phyloP scores from a whole-genome alignment of 257 asterid species.

The Fraxinus pennsylvanica region DNA sequence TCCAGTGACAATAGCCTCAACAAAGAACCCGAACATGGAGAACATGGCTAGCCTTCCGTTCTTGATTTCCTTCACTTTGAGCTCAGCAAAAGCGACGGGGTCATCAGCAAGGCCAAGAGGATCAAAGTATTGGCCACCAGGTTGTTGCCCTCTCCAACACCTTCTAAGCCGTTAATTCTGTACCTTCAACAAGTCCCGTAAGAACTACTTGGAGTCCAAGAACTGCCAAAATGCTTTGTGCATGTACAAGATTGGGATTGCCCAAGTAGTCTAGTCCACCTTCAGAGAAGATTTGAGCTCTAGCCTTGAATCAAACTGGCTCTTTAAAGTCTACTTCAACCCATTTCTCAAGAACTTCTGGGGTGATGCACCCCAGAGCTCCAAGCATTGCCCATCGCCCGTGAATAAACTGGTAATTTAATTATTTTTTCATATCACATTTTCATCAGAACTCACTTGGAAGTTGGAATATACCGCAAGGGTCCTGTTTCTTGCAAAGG shows the following conservation, averaged over 20 bases:
- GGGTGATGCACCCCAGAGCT: constrained; percentile 51
- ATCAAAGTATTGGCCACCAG: constrained; percentile 48
- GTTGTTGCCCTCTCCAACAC: constrained; percentile 42
- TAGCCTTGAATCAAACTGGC: constrained; percentile 55
- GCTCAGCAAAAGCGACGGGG: constrained; percentile 45
- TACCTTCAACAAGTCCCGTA: constrained; percentile 52
- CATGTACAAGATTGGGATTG: constrained; percentile 50
- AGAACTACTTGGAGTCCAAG: constrained; percentile 45
- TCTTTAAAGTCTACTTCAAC: constrained; percentile 40
- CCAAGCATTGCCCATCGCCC: constrained; percentile 60
- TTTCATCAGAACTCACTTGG: neutral
- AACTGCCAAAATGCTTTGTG: constrained; percentile 46
- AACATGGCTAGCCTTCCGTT: constrained; percentile 51
- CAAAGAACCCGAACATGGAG: constrained; percentile 70
- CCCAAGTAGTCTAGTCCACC: constrained; percentile 52
- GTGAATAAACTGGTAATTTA: constrained; percentile 35
- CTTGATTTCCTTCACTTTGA: constrained; percentile 45
- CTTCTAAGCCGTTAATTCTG: constrained; percentile 41
- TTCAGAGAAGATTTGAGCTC: constrained; percentile 45
- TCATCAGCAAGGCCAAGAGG: constrained; percentile 50
- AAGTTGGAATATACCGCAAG: constrained; percentile 23
- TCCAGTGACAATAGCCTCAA: constrained; percentile 57
- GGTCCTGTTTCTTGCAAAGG: constrained; percentile 31
- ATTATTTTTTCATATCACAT: neutral
- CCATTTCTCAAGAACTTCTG: constrained; percentile 46